Base-by-base conservation (phyloP, 306 rosid genomes). In the Vigna trinervia region DNA sequence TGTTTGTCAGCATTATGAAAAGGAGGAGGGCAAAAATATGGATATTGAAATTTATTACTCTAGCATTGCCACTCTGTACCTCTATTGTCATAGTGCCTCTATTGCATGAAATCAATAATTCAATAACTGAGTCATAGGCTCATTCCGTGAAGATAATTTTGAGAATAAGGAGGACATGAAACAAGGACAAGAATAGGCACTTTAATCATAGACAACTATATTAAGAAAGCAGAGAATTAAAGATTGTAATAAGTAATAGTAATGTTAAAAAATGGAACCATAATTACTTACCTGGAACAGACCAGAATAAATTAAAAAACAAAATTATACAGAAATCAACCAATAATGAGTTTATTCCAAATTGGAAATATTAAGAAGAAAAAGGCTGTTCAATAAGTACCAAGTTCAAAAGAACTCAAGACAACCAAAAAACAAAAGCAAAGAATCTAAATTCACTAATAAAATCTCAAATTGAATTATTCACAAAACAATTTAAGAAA, bases 321-420 rank as follows among this genome's bases (percentile, higher is more conserved):
- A 61, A 12, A 36, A 7, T 2, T 74, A 67, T 54, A 34, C 58
- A 45, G 75, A 71, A 60, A 47, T 52, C 38, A 53, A 47, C 43
- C 28, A 80, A 53, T 26, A 45, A 74, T 20, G 61, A 61, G 23
- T 69, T 53, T 59, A 30, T 75, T 57, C 61, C 54, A 65, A 32
- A 57, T 52, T 26, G n/a, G 57, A 62, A 36, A 36, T 63, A 63
- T 36, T 8, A 8, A n/a, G 12, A 62, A 32, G 7, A 36, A 14
- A 34, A 5, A 60, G 66, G 15, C 5, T 62, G 12, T 8, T 36
- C 8, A 8, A 4, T n/a, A 63, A n/a, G 48, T n/a, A 63, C 68
- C 22, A 8, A 36, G 28, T n/a, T 61, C 45, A 61, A 61, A 30
- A 14, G 23, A 61, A 61, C 68, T 34, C 23, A 8, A 60, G 43